Evolutionary conservation across 345 rosid genomes (phyloP), one percentile per base, ranked within the genome.

Genomic region (Populus tremula): DNA sequence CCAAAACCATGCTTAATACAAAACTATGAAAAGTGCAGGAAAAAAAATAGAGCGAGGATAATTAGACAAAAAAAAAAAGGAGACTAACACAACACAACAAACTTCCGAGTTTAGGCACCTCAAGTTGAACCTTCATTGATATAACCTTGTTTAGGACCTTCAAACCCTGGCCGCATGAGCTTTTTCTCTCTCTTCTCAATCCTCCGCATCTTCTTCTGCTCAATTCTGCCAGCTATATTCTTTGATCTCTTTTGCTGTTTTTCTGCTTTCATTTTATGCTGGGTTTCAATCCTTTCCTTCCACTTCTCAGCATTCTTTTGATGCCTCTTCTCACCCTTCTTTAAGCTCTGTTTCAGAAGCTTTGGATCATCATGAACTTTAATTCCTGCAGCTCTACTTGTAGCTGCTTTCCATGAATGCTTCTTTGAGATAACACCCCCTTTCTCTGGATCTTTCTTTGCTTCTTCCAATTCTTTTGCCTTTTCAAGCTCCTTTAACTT

Each of bases 141-240:
- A 64, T 64, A 84, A 25, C 86, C 85, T 50, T 81, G 83, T 75
- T 80, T 81, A 38, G 93, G 93, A 68, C 98, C 98, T 91, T 91
- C 97, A 79, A 93, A 92, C n/a, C 98, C 97, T 10, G 99, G 96
- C 67, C 97, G 85, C 78, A 90, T 36, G 65, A 93, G 92, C 87
- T 93, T 92, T 76, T 92, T 95, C 91, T 96, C 97, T 72, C 99
- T 87, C 82, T 92, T 95, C 0, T 91, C 96, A 31, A 93, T 92
- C 74, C 86, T 80, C 23, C 94, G 81, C 88, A 25, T 39, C 90
- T 93, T 95, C 80, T 93, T 95, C 77, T 92, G 87, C 17, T 88
- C 88, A 76, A 85, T 85, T 84, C 94, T 90, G 41, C 80, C 92
- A 0, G 93, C 86, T 72, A 93, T 91, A 33, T 95, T 93, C 65